These are phyloP conservation scores for Ascocoryne sarcoides DNA, from an alignment of 2,329 filamentous ascomycete genomes.

Conservation along the genomic window DNA sequence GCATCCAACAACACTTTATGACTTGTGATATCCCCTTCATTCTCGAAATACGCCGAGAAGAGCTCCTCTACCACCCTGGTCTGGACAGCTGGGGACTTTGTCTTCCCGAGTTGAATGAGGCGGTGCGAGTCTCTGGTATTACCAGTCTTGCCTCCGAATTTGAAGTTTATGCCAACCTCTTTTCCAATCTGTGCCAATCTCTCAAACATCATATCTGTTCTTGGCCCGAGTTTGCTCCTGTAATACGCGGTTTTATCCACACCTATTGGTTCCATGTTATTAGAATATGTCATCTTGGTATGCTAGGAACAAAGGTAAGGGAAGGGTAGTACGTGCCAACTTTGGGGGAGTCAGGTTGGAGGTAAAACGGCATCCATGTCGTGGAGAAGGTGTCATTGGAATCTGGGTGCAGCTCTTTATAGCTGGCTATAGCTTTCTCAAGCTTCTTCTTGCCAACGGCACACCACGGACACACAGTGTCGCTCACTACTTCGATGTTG, in stretches of 20 bases:
- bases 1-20: conserved; percentile 42
- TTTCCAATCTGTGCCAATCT: conserved; percentile 36
- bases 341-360: conserved; percentile 57
- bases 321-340: conserved; percentile 33
- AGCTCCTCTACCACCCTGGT: conserved; percentile 52
- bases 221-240: conserved; percentile 48
- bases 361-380: conserved; percentile 72
- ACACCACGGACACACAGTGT: conserved; percentile 73
- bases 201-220: conserved; percentile 13
- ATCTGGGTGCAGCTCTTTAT: conserved; percentile 52
- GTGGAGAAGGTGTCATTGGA: conserved; percentile 62
- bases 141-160: conserved; percentile 61
- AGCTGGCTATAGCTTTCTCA: conserved; percentile 59
- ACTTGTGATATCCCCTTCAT: conserved; percentile 54
- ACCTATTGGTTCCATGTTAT: no score
- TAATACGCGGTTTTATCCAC: conserved; percentile 50
- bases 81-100: conserved; percentile 43
- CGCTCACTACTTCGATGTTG: conserved; percentile 69
- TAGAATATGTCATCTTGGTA: neutral
- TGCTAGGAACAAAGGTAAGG: conserved; percentile 9
- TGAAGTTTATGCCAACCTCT: conserved; percentile 17
- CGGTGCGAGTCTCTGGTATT: conserved; percentile 75
- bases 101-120: conserved; percentile 59
- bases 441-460: conserved; percentile 74
- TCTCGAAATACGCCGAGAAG: conserved; percentile 59